Percentiles rank a stretch among this genome's conserved stretches.
phyloP scores from a whole-genome alignment of 1,139 yeast species.

The Kodamaea derodonti region DNA sequence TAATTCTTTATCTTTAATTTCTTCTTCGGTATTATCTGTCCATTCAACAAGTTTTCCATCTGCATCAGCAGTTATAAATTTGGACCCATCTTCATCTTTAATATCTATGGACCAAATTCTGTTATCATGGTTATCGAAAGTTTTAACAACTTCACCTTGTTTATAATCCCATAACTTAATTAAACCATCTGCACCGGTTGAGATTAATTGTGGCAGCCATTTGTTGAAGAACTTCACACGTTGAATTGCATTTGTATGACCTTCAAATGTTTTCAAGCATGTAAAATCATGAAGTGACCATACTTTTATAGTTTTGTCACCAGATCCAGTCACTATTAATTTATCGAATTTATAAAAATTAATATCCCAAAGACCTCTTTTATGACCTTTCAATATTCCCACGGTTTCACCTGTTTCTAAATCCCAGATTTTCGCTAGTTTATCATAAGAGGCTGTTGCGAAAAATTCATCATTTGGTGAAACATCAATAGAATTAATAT shows the following conservation, averaged over 20 bases:
- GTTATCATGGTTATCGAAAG: conserved; percentile 88
- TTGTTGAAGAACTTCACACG: conserved; percentile 67
- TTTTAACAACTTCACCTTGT: conserved; percentile 66
- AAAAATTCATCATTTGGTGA: conserved; percentile 84
- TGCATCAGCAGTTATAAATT: conserved; percentile 84
- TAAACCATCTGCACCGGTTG: conserved; percentile 93
- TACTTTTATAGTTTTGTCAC: conserved; percentile 84
- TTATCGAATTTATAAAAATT: conserved; percentile 78
- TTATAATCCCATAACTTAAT: conserved; percentile 84
- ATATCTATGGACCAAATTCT: conserved; percentile 88
- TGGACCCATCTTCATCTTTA: conserved; percentile 64
- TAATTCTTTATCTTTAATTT: conserved; percentile 36
- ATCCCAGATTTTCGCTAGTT: conserved; percentile 88
- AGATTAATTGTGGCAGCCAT: conserved; percentile 60
- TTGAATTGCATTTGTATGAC: conserved; percentile 91
- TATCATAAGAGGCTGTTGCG: conserved; percentile 96
- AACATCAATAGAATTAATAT: conserved; percentile 82
- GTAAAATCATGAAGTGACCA: conserved; percentile 82
- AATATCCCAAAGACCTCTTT: conserved; percentile 92
- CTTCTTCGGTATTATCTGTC: conserved; percentile 81
- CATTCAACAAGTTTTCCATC: conserved; percentile 89
- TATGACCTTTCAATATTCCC: conserved; percentile 84
- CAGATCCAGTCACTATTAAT: conserved; percentile 72
- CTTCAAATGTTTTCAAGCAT: conserved; percentile 82
- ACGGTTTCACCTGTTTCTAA: conserved; percentile 75